Evolutionary conservation across 1,139 yeast genomes (phyloP).

Genomic region (Blastobotrys indianensis): DNA sequence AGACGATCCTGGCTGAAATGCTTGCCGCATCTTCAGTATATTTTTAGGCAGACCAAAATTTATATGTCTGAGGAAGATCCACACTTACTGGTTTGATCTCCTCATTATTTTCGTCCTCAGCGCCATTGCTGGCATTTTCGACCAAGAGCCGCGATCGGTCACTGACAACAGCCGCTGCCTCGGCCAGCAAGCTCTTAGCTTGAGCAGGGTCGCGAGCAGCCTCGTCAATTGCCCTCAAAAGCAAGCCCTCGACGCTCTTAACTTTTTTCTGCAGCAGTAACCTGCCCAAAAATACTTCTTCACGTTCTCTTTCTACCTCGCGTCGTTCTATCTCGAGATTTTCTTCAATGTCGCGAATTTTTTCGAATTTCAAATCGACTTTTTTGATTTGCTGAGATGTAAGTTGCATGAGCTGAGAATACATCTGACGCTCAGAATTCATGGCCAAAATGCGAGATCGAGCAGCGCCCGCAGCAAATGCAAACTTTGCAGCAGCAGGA

Average conservation of each 20-base stretch:
- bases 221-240: conserved; percentile 44
- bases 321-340: conserved; percentile 75
- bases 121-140: conserved; percentile 12
- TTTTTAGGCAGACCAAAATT: conserved; percentile 66
- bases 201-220: conserved; percentile 21
- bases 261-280: conserved; percentile 64
- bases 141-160: conserved; percentile 20
- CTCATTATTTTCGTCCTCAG: conserved; percentile 11
- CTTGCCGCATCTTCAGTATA: background rate
- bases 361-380: conserved; percentile 67
- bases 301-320: conserved; percentile 67
- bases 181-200: conserved; percentile 19
- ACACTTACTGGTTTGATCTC: conserved; percentile 63
- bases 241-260: conserved; percentile 45
- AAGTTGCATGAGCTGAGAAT: conserved; percentile 49
- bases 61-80: conserved; percentile 72
- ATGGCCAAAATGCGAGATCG: conserved; percentile 79
- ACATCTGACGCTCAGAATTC: conserved; percentile 68
- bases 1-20: too few species aligned
- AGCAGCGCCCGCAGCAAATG: conserved; percentile 54
- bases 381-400: conserved; percentile 69
- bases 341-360: conserved; percentile 67
- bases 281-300: conserved; percentile 73
- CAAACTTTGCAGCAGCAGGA: conserved; percentile 19
- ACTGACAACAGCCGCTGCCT: conserved; percentile 23